Evolutionary conservation across 176 grass and related monocot genomes (phyloP).

Genomic region (Puya raimondii): DNA sequence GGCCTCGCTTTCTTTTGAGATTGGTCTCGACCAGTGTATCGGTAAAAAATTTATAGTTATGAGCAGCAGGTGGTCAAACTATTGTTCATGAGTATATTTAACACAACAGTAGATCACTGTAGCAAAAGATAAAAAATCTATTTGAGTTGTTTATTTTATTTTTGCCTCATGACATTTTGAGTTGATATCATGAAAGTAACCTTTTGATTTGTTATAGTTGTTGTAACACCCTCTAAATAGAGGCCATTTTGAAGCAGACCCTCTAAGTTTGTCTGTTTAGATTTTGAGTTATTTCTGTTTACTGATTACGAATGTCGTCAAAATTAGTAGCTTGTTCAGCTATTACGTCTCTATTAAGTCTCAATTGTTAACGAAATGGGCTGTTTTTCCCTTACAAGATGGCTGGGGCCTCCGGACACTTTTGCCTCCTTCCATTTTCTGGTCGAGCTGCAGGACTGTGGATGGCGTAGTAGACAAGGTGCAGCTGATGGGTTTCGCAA

Average conservation of each 20-base stretch:
- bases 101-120: neutral
- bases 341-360: too few relatives aligned
- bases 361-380: too few relatives aligned
- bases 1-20: neutral
- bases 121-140: neutral
- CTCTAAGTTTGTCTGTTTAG: too few relatives aligned
- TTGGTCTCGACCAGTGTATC: neutral
- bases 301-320: too few relatives aligned
- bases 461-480: too few relatives aligned
- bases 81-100: neutral
- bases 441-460: too few relatives aligned
- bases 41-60: neutral
- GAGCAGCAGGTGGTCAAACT: neutral
- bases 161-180: neutral
- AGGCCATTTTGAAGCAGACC: neutral
- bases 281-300: too few relatives aligned
- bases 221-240: neutral
- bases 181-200: neutral
- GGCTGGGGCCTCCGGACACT: too few relatives aligned
- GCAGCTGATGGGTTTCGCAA: too few relatives aligned
- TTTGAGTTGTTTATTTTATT: neutral
- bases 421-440: too few relatives aligned
- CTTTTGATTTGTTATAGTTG: neutral
- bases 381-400: too few relatives aligned
- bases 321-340: too few relatives aligned